Evolutionary conservation across 1,139 yeast species (phyloP).

Genomic region (Taphrina confusa): DNA sequence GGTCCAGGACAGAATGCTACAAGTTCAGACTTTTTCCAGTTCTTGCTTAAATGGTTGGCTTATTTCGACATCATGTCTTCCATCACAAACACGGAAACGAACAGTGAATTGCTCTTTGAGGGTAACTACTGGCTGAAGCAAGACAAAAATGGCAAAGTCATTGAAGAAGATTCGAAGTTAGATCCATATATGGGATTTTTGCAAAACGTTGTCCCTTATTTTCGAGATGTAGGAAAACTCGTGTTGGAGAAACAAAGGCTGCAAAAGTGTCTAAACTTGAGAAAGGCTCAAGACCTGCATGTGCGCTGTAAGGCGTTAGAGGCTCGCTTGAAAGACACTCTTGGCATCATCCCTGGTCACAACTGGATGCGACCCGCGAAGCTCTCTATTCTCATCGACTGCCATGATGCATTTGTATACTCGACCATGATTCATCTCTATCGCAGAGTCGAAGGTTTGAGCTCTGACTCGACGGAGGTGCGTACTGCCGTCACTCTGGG

Average conservation of each 20-base stretch:
- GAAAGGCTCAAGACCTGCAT: conserved; percentile 3
- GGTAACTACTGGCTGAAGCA: conserved; percentile 1
- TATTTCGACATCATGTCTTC: conserved; percentile 13
- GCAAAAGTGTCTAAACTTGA: background rate
- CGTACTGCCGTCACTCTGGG: background rate
- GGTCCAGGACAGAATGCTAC: background rate
- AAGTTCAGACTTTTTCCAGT: background rate
- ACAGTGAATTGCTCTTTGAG: background rate
- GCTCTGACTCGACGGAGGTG: background rate
- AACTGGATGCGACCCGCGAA: conserved; percentile 3
- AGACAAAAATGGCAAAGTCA: background rate
- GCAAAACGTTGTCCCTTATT: conserved; percentile 5
- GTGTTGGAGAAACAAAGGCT: background rate
- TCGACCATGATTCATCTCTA: conserved; percentile 9
- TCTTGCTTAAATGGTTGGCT: conserved; percentile 15
- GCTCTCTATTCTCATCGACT: background rate
- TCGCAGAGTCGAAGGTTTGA: conserved; percentile 6
- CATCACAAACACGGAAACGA: background rate
- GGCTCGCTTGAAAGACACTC: background rate
- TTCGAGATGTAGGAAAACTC: conserved; percentile 1
- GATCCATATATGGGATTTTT: conserved; percentile 22
- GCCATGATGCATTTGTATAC: conserved; percentile 8
- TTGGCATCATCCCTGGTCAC: background rate
- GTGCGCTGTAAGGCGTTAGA: background rate
- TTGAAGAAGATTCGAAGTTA: conserved; percentile 1